Conservation (phyloP, 2,329 filamentous ascomycete genomes). For the Diaporthe vexans region DNA sequence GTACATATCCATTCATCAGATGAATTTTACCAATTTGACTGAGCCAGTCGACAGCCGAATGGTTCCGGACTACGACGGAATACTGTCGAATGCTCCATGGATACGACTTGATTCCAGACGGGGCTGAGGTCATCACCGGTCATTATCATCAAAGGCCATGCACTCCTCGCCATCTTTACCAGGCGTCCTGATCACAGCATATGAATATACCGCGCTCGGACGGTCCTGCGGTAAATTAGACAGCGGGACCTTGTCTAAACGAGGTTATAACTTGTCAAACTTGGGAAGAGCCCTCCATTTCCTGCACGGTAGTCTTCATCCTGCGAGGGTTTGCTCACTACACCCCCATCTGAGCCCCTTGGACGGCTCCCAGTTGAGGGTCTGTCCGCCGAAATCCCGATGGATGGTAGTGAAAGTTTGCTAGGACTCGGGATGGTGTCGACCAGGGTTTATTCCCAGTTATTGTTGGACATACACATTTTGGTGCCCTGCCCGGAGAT, state of each 20-base stretch:
- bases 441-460: slow-evolving; percentile 21
- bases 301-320: neutral
- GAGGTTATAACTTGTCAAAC: too few relatives aligned
- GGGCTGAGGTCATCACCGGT: neutral
- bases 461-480: slow-evolving; percentile 22
- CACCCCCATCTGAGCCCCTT: neutral
- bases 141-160: neutral
- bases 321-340: neutral
- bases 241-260: neutral
- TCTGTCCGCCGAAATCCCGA: slow-evolving; percentile 11
- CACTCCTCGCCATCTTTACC: neutral
- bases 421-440: neutral
- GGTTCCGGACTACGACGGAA: neutral
- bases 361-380: neutral
- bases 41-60: neutral
- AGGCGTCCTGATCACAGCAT: neutral
- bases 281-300: neutral
- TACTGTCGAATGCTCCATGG: neutral
- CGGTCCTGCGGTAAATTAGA: neutral
- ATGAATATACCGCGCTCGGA: neutral
- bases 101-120: neutral
- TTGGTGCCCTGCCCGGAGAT: neutral
- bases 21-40: neutral
- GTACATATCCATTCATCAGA: neutral
- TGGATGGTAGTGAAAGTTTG: neutral